Base-by-base conservation (phyloP, 352 stramenopile genomes). In the Pythium aquatile region DNA sequence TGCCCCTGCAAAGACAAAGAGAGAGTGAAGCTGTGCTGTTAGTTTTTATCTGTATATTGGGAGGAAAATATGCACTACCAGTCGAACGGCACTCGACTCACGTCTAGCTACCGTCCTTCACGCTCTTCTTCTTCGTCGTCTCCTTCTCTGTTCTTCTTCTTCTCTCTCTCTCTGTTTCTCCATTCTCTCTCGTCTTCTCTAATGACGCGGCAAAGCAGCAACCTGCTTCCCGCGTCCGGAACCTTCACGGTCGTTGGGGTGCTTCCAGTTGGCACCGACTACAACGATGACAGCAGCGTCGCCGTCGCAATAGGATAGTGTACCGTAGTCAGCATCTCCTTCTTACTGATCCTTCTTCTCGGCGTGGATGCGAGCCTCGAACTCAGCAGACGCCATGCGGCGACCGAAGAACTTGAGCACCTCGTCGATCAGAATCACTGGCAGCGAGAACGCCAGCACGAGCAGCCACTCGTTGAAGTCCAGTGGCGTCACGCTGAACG, bases 391-490 rank as follows among this genome's bases (percentile, higher is more conserved):
- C 44, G 78, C 76, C 69, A 95, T 96, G 60, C 83, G 77, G 44
- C 91, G 88, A 17, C 90, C 93, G 17, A 98, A 65, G 59, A 97
- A 87, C 79, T 98, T 98, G 62, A 98, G 82, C 42, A 98, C 82
- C 72, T 98, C 94, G 68, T 98, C 94, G 64, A 98, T 97, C 24
- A 98, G 52, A 68, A 98, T 94, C 14, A 98, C 94, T 3, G 93
- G 90, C 49, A 97, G 59, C 33, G 94, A 98, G 68, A 98, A 98
- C 46, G 78, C 76, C 35, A 98, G 72, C 56, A 98, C 93, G 55
- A 98, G 66, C 24, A 96, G 69, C 94, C 93, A 98, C 71, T 98
- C 94, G 70, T 96, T 83, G 29, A 91, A 78, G 65, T 95, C 83
- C 61, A 98, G 74, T 33, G 93, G 92, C 63, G 90, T 97, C 11